phyloP scores from a whole-genome alignment of 345 rosid species.

The Sonneratia caseolaris region DNA sequence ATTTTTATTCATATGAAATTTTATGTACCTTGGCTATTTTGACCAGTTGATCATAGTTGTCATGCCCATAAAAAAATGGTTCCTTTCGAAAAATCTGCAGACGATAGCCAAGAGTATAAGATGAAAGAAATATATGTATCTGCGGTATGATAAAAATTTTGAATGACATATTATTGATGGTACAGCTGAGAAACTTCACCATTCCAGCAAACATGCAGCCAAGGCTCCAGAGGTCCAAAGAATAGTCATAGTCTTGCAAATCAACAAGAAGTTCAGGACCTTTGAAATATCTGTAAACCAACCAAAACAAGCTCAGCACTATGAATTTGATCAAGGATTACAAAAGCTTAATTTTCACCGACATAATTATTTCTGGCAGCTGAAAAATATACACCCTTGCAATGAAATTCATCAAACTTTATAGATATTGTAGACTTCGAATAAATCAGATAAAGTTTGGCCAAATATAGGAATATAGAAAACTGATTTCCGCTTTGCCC shows the following conservation, averaged over 20 bases:
- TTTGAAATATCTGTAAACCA: constrained; percentile 69
- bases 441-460: neutral
- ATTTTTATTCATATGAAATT: neutral
- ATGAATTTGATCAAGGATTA: neutral
- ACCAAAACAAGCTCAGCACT: constrained; percentile 1
- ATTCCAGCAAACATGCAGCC: constrained; percentile 99
- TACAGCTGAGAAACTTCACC: constrained; percentile 29
- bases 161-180: neutral
- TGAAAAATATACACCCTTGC: neutral
- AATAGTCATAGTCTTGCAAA: constrained; percentile 96
- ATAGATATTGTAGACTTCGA: neutral
- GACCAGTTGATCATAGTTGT: constrained; percentile 93
- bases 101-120: constrained; percentile 25
- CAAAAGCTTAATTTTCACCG: neutral
- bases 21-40: constrained; percentile 77
- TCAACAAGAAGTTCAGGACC: constrained; percentile 99
- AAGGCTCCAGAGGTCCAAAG: constrained; percentile 96
- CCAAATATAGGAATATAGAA: neutral
- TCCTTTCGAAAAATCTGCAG: constrained; percentile 95
- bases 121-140: constrained; percentile 1
- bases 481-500: neutral
- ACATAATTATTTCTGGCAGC: neutral
- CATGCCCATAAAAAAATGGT: constrained; percentile 98
- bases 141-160: neutral
- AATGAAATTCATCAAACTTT: neutral